Conservation (phyloP, 2,329 filamentous ascomycete genomes). For the Fusarium coffeatum region DNA sequence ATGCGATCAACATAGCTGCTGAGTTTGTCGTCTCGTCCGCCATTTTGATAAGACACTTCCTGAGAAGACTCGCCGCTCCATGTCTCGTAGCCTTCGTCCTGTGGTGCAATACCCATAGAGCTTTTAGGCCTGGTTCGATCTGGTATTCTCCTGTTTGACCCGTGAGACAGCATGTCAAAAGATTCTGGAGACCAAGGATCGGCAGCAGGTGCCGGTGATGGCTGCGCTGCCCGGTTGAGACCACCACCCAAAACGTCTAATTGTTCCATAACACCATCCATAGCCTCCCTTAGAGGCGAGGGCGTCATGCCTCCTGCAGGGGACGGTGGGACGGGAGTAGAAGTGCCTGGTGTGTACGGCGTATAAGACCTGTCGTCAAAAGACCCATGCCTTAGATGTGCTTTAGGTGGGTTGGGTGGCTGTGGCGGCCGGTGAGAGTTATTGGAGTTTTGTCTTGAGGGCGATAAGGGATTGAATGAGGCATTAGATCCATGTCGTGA, state of each 20-base stretch:
- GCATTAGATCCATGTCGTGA: conserved; percentile 53
- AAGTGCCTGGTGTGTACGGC: conserved; percentile 63
- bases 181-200: conserved; percentile 93
- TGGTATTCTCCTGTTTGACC: conserved; percentile 43
- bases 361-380: conserved; percentile 51
- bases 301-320: conserved; percentile 79
- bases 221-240: conserved; percentile 65
- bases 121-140: conserved; percentile 69
- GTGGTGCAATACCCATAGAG: conserved; percentile 74
- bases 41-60: conserved; percentile 56
- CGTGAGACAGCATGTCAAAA: conserved; percentile 68
- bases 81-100: conserved; percentile 71
- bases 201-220: conserved; percentile 67
- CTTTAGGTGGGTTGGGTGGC: conserved; percentile 30
- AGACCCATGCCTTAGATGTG: conserved; percentile 39
- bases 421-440: conserved; percentile 50
- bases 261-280: conserved; percentile 98
- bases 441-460: conserved; percentile 55
- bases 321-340: conserved; percentile 76
- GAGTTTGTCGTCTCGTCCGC: conserved; percentile 68
- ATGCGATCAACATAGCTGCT: conserved; percentile 91
- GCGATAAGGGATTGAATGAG: conserved; percentile 48
- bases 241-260: conserved; percentile 77
- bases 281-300: conserved; percentile 90
- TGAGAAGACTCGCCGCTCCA: conserved; percentile 67